These are phyloP conservation scores for Cetradonia linearis DNA, from an alignment of 495 filamentous ascomycete genomes.

Conservation along the genomic window DNA sequence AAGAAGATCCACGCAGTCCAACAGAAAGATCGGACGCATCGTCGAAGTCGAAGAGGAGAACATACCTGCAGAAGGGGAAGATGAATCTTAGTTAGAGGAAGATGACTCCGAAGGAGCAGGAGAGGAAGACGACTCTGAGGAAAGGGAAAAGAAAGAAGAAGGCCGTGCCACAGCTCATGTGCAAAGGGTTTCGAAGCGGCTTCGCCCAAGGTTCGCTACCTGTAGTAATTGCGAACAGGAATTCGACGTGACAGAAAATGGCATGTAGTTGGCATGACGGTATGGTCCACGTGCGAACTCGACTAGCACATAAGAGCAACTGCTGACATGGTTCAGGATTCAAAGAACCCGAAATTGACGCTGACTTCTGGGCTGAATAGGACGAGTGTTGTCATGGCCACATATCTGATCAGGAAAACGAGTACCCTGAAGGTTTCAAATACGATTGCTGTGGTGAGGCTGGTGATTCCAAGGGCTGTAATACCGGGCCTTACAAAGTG, in stretches of 20 bases:
- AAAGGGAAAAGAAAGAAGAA: neutral
- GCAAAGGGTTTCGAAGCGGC: slow-evolving; percentile 2
- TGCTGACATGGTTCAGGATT: slow-evolving; percentile 18
- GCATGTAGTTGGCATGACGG: slow-evolving; percentile 26
- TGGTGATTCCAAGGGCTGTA: slow-evolving; percentile 9
- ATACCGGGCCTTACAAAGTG: slow-evolving; percentile 10
- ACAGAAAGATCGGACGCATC: neutral
- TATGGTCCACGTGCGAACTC: slow-evolving; percentile 7
- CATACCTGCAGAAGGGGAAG: neutral
- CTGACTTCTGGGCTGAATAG: slow-evolving; percentile 27
- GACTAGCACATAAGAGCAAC: neutral
- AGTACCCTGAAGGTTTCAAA: slow-evolving; percentile 24
- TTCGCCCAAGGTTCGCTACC: slow-evolving; percentile 15
- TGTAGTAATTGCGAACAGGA: slow-evolving; percentile 23
- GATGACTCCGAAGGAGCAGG: slow-evolving; percentile 1
- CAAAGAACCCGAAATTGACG: slow-evolving; percentile 23
- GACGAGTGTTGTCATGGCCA: slow-evolving; percentile 24
- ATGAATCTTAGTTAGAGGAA: slow-evolving; percentile 1
- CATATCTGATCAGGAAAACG: slow-evolving; percentile 20
- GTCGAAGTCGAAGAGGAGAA: neutral
- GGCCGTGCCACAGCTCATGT: neutral
- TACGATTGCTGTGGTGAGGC: slow-evolving; percentile 23
- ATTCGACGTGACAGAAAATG: slow-evolving; percentile 19
- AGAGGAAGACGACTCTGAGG: neutral
- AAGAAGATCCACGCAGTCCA: neutral